Percentiles rank a stretch among this genome's conserved stretches.
phyloP scores from a whole-genome alignment of 2,329 filamentous ascomycete species.

The Plenodomus biglobosus region DNA sequence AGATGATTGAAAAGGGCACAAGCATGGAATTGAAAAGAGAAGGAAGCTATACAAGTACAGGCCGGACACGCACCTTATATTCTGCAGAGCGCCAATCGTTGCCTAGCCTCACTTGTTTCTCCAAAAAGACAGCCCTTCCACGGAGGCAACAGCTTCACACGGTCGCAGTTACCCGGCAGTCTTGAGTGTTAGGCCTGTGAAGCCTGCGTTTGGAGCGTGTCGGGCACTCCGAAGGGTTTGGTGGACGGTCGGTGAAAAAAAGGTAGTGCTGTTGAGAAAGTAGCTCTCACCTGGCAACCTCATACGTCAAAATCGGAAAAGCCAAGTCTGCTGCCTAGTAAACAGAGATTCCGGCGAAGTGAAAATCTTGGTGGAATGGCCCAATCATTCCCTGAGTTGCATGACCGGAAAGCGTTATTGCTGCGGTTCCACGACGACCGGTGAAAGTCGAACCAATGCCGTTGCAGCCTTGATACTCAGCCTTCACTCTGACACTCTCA shows the following conservation, averaged over 20 bases:
- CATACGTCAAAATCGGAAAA: not conserved
- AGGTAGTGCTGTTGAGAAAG: constrained; percentile 9
- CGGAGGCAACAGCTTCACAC: constrained; percentile 4
- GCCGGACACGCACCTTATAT: constrained; percentile 15
- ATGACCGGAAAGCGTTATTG: not conserved
- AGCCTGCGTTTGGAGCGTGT: not conserved
- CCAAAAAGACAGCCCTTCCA: not conserved
- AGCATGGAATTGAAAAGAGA: not conserved
- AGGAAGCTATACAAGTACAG: not conserved
- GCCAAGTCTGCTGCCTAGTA: constrained; percentile 14
- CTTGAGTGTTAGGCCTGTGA: not conserved
- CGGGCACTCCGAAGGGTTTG: not conserved
- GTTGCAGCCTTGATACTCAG: constrained; percentile 9
- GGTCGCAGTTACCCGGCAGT: constrained; percentile 10
- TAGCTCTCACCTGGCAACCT: not conserved
- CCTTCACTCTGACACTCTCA: constrained; percentile 13
- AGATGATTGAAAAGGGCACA: not conserved
- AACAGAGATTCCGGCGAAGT: constrained; percentile 1
- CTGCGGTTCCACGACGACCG: constrained; percentile 12
- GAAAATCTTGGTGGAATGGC: constrained; percentile 11
- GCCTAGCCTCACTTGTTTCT: constrained; percentile 2
- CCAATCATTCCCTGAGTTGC: not conserved
- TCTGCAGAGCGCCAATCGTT: constrained; percentile 11
- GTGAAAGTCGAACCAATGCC: constrained; percentile 16
- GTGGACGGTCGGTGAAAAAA: no score